Evolutionary conservation across 2,329 filamentous ascomycete genomes (phyloP).

Genomic region (Cladosporium halotolerans): DNA sequence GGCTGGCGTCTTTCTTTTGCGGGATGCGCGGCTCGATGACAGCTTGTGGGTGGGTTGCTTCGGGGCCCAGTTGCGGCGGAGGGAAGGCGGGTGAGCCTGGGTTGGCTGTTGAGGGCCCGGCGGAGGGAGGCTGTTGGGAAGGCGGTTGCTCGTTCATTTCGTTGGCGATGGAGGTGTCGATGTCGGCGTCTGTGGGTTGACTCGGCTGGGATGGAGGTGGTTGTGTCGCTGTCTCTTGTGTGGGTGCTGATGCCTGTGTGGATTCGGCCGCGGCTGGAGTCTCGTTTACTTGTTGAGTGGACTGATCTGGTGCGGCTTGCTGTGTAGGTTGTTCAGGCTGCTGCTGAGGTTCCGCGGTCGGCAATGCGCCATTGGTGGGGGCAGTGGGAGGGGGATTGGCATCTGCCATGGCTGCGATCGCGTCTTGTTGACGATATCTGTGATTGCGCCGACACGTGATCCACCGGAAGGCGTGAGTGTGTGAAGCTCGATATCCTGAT

Average conservation of each 20-base stretch:
- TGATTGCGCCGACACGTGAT: conserved; percentile 1
- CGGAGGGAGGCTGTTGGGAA: conserved; percentile 39
- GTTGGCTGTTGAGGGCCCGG: conserved; percentile 70
- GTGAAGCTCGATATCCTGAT: conserved; percentile 5
- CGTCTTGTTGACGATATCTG: neutral
- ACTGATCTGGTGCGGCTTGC: conserved; percentile 3
- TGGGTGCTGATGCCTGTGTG: neutral
- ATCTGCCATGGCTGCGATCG: neutral
- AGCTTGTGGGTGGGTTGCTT: conserved; percentile 35
- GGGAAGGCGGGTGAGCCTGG: conserved; percentile 29
- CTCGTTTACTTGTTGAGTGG: conserved; percentile 3
- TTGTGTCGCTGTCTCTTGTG: neutral
- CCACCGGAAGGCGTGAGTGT: neutral
- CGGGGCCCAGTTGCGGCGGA: conserved; percentile 1
- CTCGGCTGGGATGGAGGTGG: neutral
- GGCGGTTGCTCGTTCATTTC: conserved; percentile 29
- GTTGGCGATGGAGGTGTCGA: conserved; percentile 37
- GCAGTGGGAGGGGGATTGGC: neutral
- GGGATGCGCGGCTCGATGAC: conserved; percentile 50
- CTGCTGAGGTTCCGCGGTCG: neutral
- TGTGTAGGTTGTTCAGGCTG: conserved; percentile 3
- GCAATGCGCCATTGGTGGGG: conserved; percentile 8
- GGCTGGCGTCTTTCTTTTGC: conserved; percentile 81
- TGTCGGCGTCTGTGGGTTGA: conserved; percentile 26
- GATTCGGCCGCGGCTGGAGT: neutral